Percentiles rank a stretch among this genome's conserved stretches.
Evolutionary conservation across 495 filamentous ascomycete genomes (phyloP).

Genomic region (Darksidea phi): DNA sequence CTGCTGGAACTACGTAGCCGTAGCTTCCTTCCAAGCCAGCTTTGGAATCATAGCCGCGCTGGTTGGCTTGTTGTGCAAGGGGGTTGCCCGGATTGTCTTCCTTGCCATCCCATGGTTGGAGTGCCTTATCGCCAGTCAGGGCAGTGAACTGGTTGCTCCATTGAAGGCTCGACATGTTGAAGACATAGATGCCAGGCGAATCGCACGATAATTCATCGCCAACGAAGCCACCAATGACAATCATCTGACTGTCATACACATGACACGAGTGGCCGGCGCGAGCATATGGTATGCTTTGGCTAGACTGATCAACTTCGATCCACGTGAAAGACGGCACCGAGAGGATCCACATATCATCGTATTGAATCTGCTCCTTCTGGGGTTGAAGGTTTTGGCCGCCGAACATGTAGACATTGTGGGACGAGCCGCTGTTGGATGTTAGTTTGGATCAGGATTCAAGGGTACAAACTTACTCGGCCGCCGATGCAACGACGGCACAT

Average conservation of each 20-base stretch:
- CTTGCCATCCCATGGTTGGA: slow-evolving; percentile 11
- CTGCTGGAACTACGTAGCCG: slow-evolving; percentile 63
- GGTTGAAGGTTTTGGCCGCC: slow-evolving; percentile 71
- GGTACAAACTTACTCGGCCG: slow-evolving; percentile 46
- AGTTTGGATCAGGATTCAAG: too few species aligned
- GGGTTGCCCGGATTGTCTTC: slow-evolving; percentile 38
- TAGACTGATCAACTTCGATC: slow-evolving; percentile 59
- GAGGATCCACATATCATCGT: slow-evolving; percentile 74
- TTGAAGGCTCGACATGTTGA: slow-evolving; percentile 58
- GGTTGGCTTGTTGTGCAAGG: slow-evolving; percentile 49
- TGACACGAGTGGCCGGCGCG: slow-evolving; percentile 69
- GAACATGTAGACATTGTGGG: slow-evolving; percentile 73
- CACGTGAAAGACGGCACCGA: slow-evolving; percentile 73
- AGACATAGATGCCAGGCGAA: slow-evolving; percentile 66
- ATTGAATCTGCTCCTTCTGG: slow-evolving; percentile 59
- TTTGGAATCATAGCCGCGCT: slow-evolving; percentile 39
- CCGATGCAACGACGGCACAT: slow-evolving; percentile 68
- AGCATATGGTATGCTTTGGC: slow-evolving; percentile 56
- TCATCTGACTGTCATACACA: slow-evolving; percentile 67
- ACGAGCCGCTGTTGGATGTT: slow-evolving; percentile 54
- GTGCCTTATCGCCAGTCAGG: slow-evolving; percentile 35
- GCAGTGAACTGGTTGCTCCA: slow-evolving; percentile 64
- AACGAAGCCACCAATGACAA: slow-evolving; percentile 71
- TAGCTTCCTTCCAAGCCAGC: slow-evolving; percentile 55
- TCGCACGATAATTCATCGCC: slow-evolving; percentile 63